Evolutionary conservation across 176 grass and related monocot species (phyloP), one percentile per base, ranked within the genome.

Genomic region (Typha latifolia): DNA sequence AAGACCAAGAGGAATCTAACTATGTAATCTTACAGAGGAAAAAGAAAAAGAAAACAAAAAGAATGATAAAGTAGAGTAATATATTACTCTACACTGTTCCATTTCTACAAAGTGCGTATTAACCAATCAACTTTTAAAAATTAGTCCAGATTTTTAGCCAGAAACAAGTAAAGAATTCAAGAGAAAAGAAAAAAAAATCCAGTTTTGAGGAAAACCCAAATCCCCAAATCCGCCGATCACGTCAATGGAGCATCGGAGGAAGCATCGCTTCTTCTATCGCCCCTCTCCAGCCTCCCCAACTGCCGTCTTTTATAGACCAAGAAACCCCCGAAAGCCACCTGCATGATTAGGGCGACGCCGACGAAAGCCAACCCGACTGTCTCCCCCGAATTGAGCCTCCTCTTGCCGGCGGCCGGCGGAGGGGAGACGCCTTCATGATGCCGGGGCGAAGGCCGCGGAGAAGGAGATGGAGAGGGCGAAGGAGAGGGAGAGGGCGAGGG

Each of bases 271-370:
- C 47, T 9, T 14, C 20, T 14, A 49, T 51, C 48, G 8, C 22
- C 43, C 19, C 21, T 16, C 48, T 68, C 47, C 66, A 68, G 16
- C 48, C 49, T 68, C 66, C 49, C 29, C 66, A 68, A 49, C 66
- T 51, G 66, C 19, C 43, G 5, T 50, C 47, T 49, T 24, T 68
- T 68, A 21, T 24, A 50, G 22, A 68, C 47, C 47, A 68, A 43
- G 48, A 68, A 49, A 12, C 43, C 19, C 22, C 43, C 66, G 20
- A 68, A 27, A 43, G 19, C 12, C 48, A 68, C 48, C 47, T 68
- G 66, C 47, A 68, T 22, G 21, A 14, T 48, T 1, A 23, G 12
- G 20, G 21, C 47, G 66, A 68, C 21, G 12, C 48, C 66, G 21
- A n/a, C 12, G 43, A 68, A 68, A 4, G 24, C 16, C 48, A 68